Base-by-base conservation (phyloP, 306 rosid species). In the Ormosia emarginata region DNA sequence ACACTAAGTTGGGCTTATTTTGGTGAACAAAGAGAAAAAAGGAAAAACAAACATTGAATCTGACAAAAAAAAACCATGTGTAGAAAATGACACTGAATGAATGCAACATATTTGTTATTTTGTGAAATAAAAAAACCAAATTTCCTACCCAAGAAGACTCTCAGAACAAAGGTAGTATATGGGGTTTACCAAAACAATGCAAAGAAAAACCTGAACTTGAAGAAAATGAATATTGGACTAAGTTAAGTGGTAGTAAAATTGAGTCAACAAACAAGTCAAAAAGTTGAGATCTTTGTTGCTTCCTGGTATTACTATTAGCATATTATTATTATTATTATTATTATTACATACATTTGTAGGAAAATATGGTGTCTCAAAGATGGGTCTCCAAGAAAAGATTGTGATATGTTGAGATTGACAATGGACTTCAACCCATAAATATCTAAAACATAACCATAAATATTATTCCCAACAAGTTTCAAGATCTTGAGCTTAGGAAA, bases 331-430 rank as follows among this genome's bases (percentile, higher is more conserved):
- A n/a, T n/a, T n/a, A n/a, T n/a, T n/a, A n/a, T n/a, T n/a, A n/a
- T n/a, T n/a, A n/a, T n/a, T n/a, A n/a, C n/a, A n/a, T n/a, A n/a
- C n/a, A n/a, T n/a, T n/a, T n/a, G n/a, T n/a, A n/a, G 90, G 85
- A 41, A 88, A 81, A 75, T 83, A 75, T 67, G 87, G 53, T 66
- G 13, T 83, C 46, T 81, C 86, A 77, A 87, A 85, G 71, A 86
- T 86, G 67, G 92, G 87, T 85, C 93, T 70, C 83, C 96, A 83
- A 10, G 96, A 87, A 75, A 91, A 91, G 73, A 91, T 72, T 24
- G 93, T 91, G 40, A 2, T 37, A n/a, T n/a, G n/a, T n/a, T n/a
- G n/a, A n/a, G n/a, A n/a, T n/a, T n/a, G n/a, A n/a, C n/a, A n/a
- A n/a, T n/a, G n/a, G n/a, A n/a, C n/a, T n/a, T n/a, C n/a, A n/a